Evolutionary conservation across 2,329 filamentous ascomycete genomes (phyloP).

Genomic region (Aspergillus awamori): DNA sequence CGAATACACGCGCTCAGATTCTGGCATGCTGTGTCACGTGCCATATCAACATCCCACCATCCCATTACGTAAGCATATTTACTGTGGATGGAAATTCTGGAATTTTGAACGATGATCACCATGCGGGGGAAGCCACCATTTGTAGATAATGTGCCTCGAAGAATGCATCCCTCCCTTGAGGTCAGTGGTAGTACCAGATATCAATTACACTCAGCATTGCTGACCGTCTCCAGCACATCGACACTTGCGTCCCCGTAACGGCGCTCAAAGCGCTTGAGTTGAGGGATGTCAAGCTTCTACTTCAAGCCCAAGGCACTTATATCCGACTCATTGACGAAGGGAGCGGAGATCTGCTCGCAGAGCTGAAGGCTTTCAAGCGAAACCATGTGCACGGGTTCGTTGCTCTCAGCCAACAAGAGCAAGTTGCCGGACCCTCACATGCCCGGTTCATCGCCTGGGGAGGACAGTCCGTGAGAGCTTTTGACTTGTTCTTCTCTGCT

Average conservation of each 20-base stretch:
- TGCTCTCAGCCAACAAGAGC: constrained; percentile 25
- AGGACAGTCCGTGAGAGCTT: constrained; percentile 56
- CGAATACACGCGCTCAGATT: not conserved
- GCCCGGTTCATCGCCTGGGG: constrained; percentile 67
- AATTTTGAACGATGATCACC: constrained; percentile 19
- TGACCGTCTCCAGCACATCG: constrained; percentile 41
- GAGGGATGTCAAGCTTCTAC: constrained; percentile 31
- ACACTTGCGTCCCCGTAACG: constrained; percentile 49
- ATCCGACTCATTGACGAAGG: constrained; percentile 37
- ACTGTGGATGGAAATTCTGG: constrained; percentile 21
- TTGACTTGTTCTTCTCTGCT: constrained; percentile 40
- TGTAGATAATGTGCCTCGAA: constrained; percentile 21
- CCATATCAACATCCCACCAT: not conserved
- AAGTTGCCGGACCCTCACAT: constrained; percentile 16
- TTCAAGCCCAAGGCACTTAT: constrained; percentile 45
- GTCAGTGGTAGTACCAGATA: constrained; percentile 26
- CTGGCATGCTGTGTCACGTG: constrained; percentile 26
- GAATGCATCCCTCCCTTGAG: constrained; percentile 36
- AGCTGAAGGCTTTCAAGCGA: constrained; percentile 38
- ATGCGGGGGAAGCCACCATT: constrained; percentile 18
- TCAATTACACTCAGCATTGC: constrained; percentile 11
- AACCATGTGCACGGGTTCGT: constrained; percentile 46
- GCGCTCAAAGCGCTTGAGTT: constrained; percentile 39
- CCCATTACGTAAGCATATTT: constrained; percentile 25
- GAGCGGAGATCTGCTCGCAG: constrained; percentile 32